Evolutionary conservation across 2,329 filamentous ascomycete species (phyloP), one percentile per base, ranked within the genome.

Genomic region (Diaporthe ilicicola): DNA sequence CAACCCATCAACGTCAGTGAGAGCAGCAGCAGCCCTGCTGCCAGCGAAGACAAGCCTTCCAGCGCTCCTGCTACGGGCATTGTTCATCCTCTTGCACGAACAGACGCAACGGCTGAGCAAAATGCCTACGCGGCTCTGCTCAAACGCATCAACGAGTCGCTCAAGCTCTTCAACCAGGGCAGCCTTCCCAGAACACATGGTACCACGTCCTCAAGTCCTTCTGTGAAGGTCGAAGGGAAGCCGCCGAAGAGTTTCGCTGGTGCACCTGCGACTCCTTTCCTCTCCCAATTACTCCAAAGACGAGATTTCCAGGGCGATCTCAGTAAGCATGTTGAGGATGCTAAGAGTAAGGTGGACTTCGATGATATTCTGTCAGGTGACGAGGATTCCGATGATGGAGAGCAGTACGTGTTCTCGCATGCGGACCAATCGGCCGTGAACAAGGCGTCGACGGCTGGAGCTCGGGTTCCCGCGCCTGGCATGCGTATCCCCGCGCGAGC

Each of bases 1-100:
- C 91, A 95, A 75, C 90, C 92, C 15, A 90, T 97, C 71, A 93
- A 97, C 76, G 85, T 89, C 73, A 88, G 92, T 74, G 90, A 92
- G 67, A 81, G 81, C 67, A 79, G 86, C 70, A 85, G 85, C 54
- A 81, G 81, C 66, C 78, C 86, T 71, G 80, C 86, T 71, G 80
- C 86, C 68, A 84, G 82, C 39, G 82, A 84, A 67, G 84, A 84
- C 67, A 85, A 68, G 71, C 76, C 77, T 32, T 59, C 74, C 8
- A 74, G 51, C 39, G 66, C 76, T 19, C 75, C 78, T 42, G 78
- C 82, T 29, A 80, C 83, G 39, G 89, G 88, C 37, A 85, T 88
- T 73, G 90, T 91, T 24, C 90, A 92, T 78, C 89, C 90, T 42
- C 81, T 92, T 67, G 88, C 90, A 53, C 85, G 87, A 74, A 84